These are phyloP conservation scores for Millerozyma acaciae DNA, from an alignment of 805 yeast species.

Conservation along the genomic window DNA sequence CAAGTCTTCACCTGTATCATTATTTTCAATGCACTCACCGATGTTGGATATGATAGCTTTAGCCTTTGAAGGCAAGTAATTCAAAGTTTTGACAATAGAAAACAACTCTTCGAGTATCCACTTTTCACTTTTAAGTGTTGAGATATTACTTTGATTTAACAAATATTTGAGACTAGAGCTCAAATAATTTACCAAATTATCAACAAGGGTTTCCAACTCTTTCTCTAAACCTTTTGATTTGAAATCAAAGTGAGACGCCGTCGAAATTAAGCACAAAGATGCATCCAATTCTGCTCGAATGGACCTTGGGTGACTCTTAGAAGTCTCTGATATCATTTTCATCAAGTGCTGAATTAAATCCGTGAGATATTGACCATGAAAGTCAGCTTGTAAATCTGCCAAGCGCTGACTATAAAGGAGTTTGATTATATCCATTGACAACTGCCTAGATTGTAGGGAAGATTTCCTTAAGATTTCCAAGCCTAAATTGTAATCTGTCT, in stretches of 20 bases:
- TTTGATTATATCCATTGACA: constrained; percentile 24
- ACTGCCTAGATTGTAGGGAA: neutral
- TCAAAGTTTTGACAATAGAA: no score
- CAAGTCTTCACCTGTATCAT: neutral
- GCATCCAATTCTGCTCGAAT: constrained; percentile 9
- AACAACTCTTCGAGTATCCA: no score
- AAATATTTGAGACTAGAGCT: no score
- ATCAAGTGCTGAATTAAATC: constrained; percentile 11
- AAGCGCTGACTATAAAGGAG: constrained; percentile 39
- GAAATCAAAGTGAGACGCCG: neutral
- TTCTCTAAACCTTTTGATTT: neutral
- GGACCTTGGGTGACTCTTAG: no score
- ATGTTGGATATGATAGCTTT: constrained; percentile 9
- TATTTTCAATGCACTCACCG: no score
- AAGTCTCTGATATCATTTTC: no score
- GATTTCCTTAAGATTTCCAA: constrained; percentile 14
- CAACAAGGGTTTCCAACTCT: neutral
- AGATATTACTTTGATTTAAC: no score
- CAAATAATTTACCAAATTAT: constrained; percentile 1
- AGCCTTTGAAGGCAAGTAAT: no score
- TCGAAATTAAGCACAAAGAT: constrained; percentile 9
- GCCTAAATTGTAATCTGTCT: constrained; percentile 31
- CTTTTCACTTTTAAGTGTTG: no score
- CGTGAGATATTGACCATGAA: constrained; percentile 19
- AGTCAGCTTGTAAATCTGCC: constrained; percentile 31